Evolutionary conservation across 2,329 filamentous ascomycete species (phyloP).

Genomic region (Emericellopsis atlantica): DNA sequence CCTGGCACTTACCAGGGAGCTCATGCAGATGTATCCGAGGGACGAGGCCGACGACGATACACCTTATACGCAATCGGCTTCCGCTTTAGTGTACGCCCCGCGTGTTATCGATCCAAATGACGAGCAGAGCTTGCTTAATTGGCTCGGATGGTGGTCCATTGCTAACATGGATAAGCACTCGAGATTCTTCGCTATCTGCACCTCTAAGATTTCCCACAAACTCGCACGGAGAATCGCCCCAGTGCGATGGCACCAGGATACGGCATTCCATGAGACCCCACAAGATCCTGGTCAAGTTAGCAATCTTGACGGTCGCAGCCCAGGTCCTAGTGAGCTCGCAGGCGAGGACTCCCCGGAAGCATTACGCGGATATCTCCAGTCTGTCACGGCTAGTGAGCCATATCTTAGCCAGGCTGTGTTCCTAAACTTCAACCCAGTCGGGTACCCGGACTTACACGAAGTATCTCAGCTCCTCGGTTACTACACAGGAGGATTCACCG

Average conservation of each 20-base stretch:
- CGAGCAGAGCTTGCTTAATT: slow-evolving; percentile 50
- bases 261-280: no score
- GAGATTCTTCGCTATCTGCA: slow-evolving; percentile 41
- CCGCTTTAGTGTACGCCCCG: slow-evolving; percentile 28
- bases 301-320: no score
- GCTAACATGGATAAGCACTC: slow-evolving; percentile 35
- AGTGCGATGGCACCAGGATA: no score
- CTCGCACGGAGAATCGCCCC: no score
- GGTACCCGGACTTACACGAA: slow-evolving; percentile 20
- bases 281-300: no score
- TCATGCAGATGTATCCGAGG: neutral
- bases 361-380: neutral
- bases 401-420: neutral
- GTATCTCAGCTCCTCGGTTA: slow-evolving; percentile 9
- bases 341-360: neutral
- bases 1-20: neutral
- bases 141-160: slow-evolving; percentile 48
- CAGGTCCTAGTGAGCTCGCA: no score
- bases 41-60: neutral
- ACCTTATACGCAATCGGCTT: no score
- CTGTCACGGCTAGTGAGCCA: neutral
- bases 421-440: slow-evolving; percentile 22
- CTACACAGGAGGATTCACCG: slow-evolving; percentile 1
- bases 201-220: neutral
- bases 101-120: slow-evolving; percentile 40